Base-by-base conservation (phyloP, 2,329 filamentous ascomycete genomes). In the Microcyclospora pomicola region DNA sequence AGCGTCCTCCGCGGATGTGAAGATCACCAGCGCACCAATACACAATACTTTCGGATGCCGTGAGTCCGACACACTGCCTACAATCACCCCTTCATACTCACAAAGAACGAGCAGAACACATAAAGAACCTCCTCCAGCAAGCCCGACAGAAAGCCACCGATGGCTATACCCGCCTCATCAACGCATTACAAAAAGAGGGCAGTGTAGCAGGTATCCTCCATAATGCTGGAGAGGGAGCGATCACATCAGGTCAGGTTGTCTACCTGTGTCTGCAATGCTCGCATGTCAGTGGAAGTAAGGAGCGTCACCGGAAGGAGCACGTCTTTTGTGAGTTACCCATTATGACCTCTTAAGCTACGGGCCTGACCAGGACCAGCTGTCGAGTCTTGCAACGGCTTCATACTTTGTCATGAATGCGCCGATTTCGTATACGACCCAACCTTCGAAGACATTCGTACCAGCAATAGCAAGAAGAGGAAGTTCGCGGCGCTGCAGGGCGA, bases 391-490 rank as follows among this genome's bases (percentile, higher is more conserved):
- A 79, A 72, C 48, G 83, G 82, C 30, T 71, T 75, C 35, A 64
- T 91, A 6, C 88, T 80, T 60, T 91, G 83, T 58, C 80, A 85
- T 47, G 77, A 84, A 55, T 91, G 83, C 55, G 74, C 82, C 53
- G 83, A 91, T 56, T 77, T 84, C 46, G 78, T 91, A 27, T 88
- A 82, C 69, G 83, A 91, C 49, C 80, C 82, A 5, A 82, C 80
- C 5, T 66, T 91, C 5, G 83, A 91, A 54, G 78, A 82, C 37
- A 70, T 86, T 39, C 72, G 83, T 42, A 62, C 83, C 31, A 70
- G 77, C 40, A 44, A 40, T 14, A 47, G 40, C 27, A 42, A 38
- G 44, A 88, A 87, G 63, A 72, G 82, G 47, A 86, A 85, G 54
- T 46, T 50, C 35, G 44, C 46, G 9, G 42, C 50, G 9, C 73